phyloP scores from a whole-genome alignment of 805 yeast species.

The Priceomyces carsonii region DNA sequence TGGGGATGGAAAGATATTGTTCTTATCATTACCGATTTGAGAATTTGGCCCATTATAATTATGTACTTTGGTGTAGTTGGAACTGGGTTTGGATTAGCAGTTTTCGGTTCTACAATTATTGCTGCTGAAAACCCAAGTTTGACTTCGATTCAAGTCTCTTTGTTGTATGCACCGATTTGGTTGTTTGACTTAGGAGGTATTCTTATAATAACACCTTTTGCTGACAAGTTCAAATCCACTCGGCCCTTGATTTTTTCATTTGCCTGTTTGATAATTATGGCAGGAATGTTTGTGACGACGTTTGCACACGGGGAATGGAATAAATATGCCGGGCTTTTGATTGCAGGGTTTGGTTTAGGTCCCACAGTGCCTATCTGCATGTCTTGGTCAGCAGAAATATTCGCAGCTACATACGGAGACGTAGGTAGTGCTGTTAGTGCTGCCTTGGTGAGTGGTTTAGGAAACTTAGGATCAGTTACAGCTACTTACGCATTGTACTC shows the following conservation, averaged over 20 bases:
- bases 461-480: conserved; percentile 77
- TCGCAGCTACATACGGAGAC: conserved; percentile 71
- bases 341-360: conserved; percentile 86
- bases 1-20: conserved; percentile 67
- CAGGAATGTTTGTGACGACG: conserved; percentile 75
- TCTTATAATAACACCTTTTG: conserved; percentile 72
- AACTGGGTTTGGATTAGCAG: conserved; percentile 84
- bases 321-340: conserved; percentile 74
- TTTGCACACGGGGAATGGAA: conserved; percentile 75
- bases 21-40: conserved; percentile 55
- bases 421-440: conserved; percentile 82
- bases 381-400: conserved; percentile 81
- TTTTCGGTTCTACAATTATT: conserved; percentile 79
- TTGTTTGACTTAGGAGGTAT: conserved; percentile 79
- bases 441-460: conserved; percentile 83
- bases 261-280: conserved; percentile 66
- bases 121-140: conserved; percentile 60
- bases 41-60: conserved; percentile 78
- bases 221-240: conserved; percentile 62
- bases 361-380: conserved; percentile 88
- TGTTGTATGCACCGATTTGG: conserved; percentile 90
- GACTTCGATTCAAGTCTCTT: conserved; percentile 66
- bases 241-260: conserved; percentile 64
- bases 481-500: conserved; percentile 83
- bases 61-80: conserved; percentile 95